Evolutionary conservation across 441 rosid species (phyloP).

Genomic region (Croton laevigatus): DNA sequence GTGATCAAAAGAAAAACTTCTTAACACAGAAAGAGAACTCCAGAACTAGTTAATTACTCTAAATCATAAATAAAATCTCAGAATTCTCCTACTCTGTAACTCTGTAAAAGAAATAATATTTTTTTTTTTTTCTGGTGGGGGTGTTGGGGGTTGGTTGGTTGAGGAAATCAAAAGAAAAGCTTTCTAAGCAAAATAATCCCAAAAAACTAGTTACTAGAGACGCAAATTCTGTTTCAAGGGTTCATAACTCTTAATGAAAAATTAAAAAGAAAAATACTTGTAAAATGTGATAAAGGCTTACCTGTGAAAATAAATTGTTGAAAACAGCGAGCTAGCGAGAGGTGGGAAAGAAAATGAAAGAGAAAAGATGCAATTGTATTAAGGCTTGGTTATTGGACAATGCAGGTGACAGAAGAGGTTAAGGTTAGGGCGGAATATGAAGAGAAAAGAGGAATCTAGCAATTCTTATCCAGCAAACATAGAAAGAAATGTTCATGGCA

Average conservation of each 20-base stretch:
- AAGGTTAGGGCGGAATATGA: slow-evolving; percentile 17
- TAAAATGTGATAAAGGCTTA: slow-evolving; percentile 10
- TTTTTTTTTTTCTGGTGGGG: too few relatives aligned
- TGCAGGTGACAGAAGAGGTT: slow-evolving; percentile 30
- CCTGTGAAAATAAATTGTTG: slow-evolving; percentile 22
- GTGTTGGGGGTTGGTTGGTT: too few relatives aligned
- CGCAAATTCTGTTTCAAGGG: too few relatives aligned
- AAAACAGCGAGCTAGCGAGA: neutral
- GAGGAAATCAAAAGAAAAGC: neutral
- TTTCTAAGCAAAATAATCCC: too few relatives aligned
- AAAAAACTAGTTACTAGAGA: too few relatives aligned
- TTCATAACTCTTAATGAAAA: neutral
- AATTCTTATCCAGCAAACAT: slow-evolving; percentile 15
- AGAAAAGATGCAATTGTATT: slow-evolving; percentile 11
- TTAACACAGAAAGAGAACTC: too few relatives aligned
- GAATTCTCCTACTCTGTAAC: neutral
- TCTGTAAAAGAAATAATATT: too few relatives aligned
- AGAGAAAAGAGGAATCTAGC: slow-evolving; percentile 9
- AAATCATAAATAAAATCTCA: too few relatives aligned
- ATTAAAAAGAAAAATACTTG: neutral
- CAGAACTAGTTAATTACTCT: too few relatives aligned
- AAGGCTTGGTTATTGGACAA: slow-evolving; percentile 20
- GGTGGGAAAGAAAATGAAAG: neutral
- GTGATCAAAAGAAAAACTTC: neutral
- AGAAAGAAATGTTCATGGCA: slow-evolving; percentile 20